Conservation (phyloP, 495 filamentous ascomycete genomes). For the Rostrohypoxylon terebratum region DNA sequence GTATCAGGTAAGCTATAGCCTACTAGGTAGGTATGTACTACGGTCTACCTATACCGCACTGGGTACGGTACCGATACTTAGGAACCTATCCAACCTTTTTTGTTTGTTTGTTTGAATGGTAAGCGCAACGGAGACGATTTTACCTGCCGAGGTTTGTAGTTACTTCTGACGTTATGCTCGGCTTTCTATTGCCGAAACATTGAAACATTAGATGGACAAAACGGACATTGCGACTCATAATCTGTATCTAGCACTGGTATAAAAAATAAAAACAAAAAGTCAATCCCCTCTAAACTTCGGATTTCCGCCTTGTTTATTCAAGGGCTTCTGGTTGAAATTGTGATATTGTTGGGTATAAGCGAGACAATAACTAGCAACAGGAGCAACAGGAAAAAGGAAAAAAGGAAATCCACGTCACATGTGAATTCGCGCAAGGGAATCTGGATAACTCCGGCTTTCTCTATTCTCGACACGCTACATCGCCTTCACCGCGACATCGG, state of each 20-base stretch:
- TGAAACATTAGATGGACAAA: conserved; percentile 24
- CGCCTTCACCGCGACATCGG: conserved; percentile 1
- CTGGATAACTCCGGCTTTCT: not conserved
- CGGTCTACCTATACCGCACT: too few relatives aligned
- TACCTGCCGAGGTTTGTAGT: conserved; percentile 33
- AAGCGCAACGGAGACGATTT: not conserved
- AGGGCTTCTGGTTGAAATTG: not conserved
- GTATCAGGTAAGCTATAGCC: too few relatives aligned
- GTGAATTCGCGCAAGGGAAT: conserved; percentile 25
- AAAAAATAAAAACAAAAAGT: conserved; percentile 1
- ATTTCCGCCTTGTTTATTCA: conserved; percentile 10
- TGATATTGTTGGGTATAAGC: not conserved
- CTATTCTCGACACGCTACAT: not conserved
- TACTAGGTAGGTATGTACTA: too few relatives aligned
- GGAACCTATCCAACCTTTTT: not conserved
- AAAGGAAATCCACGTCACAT: not conserved
- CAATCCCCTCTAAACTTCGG: conserved; percentile 10
- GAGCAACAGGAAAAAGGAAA: too few relatives aligned
- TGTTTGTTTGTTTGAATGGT: not conserved
- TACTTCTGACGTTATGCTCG: conserved; percentile 40
- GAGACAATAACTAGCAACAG: not conserved
- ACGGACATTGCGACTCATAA: not conserved
- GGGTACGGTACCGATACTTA: conserved; percentile 27
- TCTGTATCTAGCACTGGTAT: not conserved
- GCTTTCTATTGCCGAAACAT: conserved; percentile 39